Evolutionary conservation across 2,329 filamentous ascomycete species (phyloP).

Genomic region (Ceratocystis ficicola): DNA sequence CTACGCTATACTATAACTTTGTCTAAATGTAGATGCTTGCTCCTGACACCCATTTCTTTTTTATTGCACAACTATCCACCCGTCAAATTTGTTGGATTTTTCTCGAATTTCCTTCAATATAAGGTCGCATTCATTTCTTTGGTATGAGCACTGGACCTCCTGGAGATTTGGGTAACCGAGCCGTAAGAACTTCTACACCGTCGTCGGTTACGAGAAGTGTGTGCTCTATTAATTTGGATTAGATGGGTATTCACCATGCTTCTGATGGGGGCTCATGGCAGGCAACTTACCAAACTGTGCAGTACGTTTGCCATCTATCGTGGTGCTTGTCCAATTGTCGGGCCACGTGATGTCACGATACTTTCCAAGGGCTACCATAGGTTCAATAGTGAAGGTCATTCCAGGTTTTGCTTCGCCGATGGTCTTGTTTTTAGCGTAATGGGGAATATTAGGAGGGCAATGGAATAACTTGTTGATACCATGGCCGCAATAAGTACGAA

Average conservation of each 20-base stretch:
- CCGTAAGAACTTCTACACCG: constrained; percentile 71
- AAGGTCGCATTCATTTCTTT: background rate
- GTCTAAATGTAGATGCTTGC: background rate
- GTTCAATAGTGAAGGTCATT: constrained; percentile 98
- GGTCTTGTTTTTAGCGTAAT: constrained; percentile 98
- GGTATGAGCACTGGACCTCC: constrained; percentile 58
- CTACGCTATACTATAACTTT: background rate
- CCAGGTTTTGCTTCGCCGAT: constrained; percentile 87
- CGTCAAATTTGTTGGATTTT: background rate
- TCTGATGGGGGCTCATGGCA: background rate
- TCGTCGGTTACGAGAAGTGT: constrained; percentile 72
- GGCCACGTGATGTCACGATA: constrained; percentile 94
- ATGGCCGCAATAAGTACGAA: constrained; percentile 92
- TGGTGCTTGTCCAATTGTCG: constrained; percentile 96
- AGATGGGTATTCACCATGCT: background rate
- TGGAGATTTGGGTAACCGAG: constrained; percentile 58
- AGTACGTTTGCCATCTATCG: constrained; percentile 74
- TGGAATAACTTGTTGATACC: constrained; percentile 93
- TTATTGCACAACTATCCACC: background rate
- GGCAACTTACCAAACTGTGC: constrained; percentile 71
- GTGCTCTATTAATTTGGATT: constrained; percentile 45
- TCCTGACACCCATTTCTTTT: background rate
- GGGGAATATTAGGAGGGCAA: constrained; percentile 82
- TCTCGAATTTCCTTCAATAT: background rate
- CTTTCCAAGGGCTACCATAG: constrained; percentile 89